A percentile compares a stretch with the other conserved stretches of the same genome.
These are phyloP conservation scores for Phytophthora quininea DNA, from an alignment of 352 stramenopile species.

Conservation along the genomic window DNA sequence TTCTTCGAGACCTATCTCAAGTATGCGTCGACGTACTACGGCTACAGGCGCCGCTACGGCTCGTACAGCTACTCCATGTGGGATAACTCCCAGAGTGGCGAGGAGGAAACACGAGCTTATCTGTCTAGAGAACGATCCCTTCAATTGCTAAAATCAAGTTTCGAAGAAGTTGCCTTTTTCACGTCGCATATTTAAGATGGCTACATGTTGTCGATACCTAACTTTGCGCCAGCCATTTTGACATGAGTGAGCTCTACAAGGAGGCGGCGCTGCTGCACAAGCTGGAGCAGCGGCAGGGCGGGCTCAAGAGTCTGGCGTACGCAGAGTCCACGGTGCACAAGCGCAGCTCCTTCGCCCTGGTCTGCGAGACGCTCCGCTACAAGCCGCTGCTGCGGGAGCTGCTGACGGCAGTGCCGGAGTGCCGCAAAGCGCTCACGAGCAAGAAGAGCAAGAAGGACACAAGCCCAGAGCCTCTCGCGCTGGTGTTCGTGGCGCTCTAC, in stretches of 20 bases:
- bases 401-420: conserved; percentile 71
- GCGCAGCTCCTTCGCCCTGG: conserved; percentile 87
- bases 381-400: conserved; percentile 80
- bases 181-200: conserved; percentile 18
- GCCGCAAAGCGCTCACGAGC: conserved; percentile 70
- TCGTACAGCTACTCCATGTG: too few relatives aligned
- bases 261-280: conserved; percentile 81
- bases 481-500: conserved; percentile 88
- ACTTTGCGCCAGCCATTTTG: not conserved
- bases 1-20: not conserved
- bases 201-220: not conserved
- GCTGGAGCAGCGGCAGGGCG: conserved; percentile 75
- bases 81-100: too few relatives aligned
- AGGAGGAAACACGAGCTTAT: too few relatives aligned
- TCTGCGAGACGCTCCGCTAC: conserved; percentile 90
- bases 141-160: too few relatives aligned
- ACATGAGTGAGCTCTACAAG: conserved; percentile 87
- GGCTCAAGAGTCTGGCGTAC: conserved; percentile 88
- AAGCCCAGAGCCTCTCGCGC: conserved; percentile 37
- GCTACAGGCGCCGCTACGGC: too few relatives aligned
- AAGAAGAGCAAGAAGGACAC: conserved; percentile 57
- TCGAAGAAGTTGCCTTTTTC: conserved; percentile 12
- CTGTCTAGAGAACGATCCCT: too few relatives aligned
- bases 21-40: not conserved
- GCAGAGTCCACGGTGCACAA: conserved; percentile 84